Evolutionary conservation across 2,329 filamentous ascomycete species (phyloP), one percentile per base, ranked within the genome.

Genomic region (Xylaria sp.): DNA sequence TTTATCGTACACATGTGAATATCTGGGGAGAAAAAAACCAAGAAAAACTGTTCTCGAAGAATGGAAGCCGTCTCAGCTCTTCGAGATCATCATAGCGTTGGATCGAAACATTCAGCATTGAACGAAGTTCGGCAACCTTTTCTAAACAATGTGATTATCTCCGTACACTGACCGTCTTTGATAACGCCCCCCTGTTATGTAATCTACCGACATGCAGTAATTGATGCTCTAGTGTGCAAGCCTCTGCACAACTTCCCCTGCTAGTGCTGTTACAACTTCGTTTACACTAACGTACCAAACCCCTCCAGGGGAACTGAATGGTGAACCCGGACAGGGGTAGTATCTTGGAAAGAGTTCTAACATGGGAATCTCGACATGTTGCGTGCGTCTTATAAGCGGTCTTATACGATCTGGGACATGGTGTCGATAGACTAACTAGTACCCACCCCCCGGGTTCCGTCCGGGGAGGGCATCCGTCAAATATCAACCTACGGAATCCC

Each of bases 401-500:
- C 50, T 56, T 31, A 9, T 60, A 51, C 51, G 56, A 3, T 42
- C 27, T 42, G 29, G 33, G 54, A 45, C 10, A 45, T 61, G 42
- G 38, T 4, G 42, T 53, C 53, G 45, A 25, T 17, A 47, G 38
- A 29, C 22, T 17, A 51, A 58, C 42, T 13, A 2, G 44, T 31
- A 7, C 29, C 36, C 25, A 55, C 36, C 15, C 13, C 25, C 53
- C 20, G 20, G 33, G 33, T 38, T 45, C 49, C 27, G 47, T 51
- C 49, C 17, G 60, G 59, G 47, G 56, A 63, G 22, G 27, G 33
- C 10, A 59, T 56, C 56, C 61, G 47, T 39, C 7, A 29, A 50
- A 61, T 60, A 53, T 66, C 47, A 59, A 66, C 17, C 38, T 63
- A 20, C 15, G 64, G 60, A 44, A 56, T 42, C 60, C 54, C 60